These are phyloP conservation scores for Trichoderma virens DNA, from an alignment of 495 filamentous ascomycete species.

Conservation along the genomic window DNA sequence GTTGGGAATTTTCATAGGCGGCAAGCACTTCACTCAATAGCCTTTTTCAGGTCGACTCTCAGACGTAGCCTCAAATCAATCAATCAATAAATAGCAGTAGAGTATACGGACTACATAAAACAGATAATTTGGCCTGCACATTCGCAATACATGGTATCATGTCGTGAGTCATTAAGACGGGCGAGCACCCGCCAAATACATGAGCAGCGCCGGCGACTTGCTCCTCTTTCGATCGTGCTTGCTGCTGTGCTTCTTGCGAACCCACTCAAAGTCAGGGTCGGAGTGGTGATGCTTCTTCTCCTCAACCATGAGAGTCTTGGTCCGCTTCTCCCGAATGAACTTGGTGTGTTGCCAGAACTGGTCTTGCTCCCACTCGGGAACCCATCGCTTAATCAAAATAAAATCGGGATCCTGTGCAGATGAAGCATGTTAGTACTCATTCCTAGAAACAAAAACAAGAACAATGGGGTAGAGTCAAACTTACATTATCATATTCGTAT, in stretches of 20 bases:
- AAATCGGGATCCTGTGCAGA: constrained; percentile 53
- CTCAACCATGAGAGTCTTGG: constrained; percentile 28
- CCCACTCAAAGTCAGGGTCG: constrained; percentile 43
- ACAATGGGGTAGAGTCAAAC: constrained; percentile 12
- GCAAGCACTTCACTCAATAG: too few relatives aligned
- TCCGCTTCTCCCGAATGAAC: constrained; percentile 45
- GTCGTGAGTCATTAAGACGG: constrained; percentile 22
- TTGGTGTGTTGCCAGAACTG: constrained; percentile 65
- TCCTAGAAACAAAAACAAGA: not conserved
- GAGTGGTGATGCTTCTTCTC: constrained; percentile 39
- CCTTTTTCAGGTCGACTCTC: too few relatives aligned
- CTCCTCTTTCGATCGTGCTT: constrained; percentile 29
- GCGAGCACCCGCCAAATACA: constrained; percentile 38
- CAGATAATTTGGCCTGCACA: constrained; percentile 7
- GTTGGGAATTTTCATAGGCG: too few relatives aligned
- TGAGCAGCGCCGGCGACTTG: constrained; percentile 39
- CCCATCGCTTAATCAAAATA: constrained; percentile 69
- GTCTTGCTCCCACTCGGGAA: constrained; percentile 63
- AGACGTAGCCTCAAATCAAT: not conserved
- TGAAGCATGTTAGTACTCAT: constrained; percentile 19
- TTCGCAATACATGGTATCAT: not conserved
- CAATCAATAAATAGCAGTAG: constrained; percentile 2
- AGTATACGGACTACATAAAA: not conserved
- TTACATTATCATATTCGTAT: constrained; percentile 44
- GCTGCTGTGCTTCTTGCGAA: constrained; percentile 52